These are phyloP conservation scores for Erigeron canadensis DNA, from an alignment of 129 eudicot genomes.

Conservation along the genomic window DNA sequence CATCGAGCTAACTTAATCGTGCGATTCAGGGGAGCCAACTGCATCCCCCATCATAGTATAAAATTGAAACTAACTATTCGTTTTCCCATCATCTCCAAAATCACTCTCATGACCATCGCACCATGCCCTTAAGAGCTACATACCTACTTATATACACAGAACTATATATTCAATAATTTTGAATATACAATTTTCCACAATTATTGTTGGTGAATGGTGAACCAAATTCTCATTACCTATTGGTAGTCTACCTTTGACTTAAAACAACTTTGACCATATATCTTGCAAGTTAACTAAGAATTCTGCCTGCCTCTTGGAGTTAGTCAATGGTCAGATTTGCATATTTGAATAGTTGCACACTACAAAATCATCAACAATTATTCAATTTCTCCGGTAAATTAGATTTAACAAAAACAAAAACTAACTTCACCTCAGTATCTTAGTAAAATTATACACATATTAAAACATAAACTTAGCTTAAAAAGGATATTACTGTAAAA, in stretches of 20 bases:
- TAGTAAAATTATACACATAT: conserved; percentile 27
- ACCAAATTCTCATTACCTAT: conserved; percentile 5
- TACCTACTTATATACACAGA: no score
- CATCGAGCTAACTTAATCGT: no score
- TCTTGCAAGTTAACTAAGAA: neutral
- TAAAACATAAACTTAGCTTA: conserved; percentile 13
- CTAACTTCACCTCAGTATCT: conserved; percentile 8
- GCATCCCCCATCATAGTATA: no score
- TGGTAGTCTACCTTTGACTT: conserved; percentile 20
- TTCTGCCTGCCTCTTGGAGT: conserved; percentile 21
- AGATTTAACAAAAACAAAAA: conserved; percentile 17
- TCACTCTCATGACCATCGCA: no score
- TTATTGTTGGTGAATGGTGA: neutral
- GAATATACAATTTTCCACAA: no score
- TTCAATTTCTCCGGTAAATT: conserved; percentile 21
- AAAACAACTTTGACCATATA: conserved; percentile 4
- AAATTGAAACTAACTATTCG: no score
- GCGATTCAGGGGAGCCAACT: no score
- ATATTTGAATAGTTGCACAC: neutral
- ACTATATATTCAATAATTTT: no score
- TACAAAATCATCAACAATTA: conserved; percentile 1
- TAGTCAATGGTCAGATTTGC: conserved; percentile 17
- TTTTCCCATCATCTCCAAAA: no score
- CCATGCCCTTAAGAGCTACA: no score
- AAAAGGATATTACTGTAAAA: neutral